phyloP scores from a whole-genome alignment of 176 grass and related monocot species.

The Metroxylon sagu region DNA sequence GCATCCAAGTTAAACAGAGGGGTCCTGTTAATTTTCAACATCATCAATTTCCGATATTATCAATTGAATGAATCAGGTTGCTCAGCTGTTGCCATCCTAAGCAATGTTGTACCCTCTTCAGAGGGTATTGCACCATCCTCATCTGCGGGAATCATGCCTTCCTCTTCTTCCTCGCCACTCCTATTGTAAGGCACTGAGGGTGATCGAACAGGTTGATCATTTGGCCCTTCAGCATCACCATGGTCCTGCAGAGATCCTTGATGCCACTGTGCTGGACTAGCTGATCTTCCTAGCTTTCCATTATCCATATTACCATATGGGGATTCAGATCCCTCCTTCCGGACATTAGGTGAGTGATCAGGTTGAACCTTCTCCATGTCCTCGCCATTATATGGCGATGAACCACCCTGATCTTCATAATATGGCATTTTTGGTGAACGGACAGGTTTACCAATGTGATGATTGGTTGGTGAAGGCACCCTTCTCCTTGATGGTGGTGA shows the following conservation, averaged over 20 bases:
- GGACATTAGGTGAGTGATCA: conserved; percentile 25
- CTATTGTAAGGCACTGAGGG: conserved; percentile 6
- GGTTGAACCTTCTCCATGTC: conserved; percentile 42
- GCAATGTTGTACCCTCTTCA: conserved; percentile 4
- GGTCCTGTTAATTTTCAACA: no score
- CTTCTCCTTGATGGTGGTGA: conserved; percentile 12
- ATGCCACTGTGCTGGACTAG: conserved; percentile 25
- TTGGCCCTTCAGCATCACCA: conserved; percentile 13
- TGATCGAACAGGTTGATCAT: conserved; percentile 3
- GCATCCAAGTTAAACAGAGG: no score
- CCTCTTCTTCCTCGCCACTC: conserved; percentile 51
- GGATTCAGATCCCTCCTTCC: conserved; percentile 24
- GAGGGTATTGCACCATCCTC: conserved; percentile 45
- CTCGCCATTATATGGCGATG: conserved; percentile 10
- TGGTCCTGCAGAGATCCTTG: conserved; percentile 3
- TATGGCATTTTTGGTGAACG: conserved; percentile 1
- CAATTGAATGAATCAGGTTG: no score
- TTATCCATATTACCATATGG: conserved; percentile 37
- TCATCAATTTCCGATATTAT: no score
- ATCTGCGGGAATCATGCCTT: conserved; percentile 45
- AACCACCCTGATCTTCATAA: conserved; percentile 17
- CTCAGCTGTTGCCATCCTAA: no score
- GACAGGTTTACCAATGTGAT: conserved; percentile 18
- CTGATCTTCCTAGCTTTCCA: conserved; percentile 30
- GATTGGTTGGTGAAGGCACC: conserved; percentile 19